A percentile compares a stretch with the other conserved stretches of the same genome.
These are phyloP conservation scores for Potentilla sterilis DNA, from an alignment of 306 rosid species.

Conservation along the genomic window DNA sequence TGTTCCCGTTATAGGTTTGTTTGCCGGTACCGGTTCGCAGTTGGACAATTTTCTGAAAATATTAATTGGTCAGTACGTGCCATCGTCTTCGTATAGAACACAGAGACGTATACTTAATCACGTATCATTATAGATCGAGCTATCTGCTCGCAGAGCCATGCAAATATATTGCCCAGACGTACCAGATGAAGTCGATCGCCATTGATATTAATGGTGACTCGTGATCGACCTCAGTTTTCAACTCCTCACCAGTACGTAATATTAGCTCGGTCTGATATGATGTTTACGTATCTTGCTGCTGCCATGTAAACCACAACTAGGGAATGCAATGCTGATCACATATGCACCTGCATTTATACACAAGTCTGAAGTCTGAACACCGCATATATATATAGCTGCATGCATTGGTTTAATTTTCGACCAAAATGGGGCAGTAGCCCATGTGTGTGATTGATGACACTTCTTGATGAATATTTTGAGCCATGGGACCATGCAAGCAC, in stretches of 20 bases:
- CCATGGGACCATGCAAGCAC: neutral
- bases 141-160: neutral
- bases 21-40: neutral
- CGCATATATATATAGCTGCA: neutral
- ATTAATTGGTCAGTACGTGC: neutral
- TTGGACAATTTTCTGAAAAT: neutral
- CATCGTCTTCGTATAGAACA: neutral
- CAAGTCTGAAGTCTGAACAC: neutral
- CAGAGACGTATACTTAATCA: neutral
- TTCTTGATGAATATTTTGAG: neutral
- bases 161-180: neutral
- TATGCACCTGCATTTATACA: neutral
- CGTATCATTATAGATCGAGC: neutral
- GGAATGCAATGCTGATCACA: neutral
- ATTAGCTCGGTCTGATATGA: neutral
- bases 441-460: neutral
- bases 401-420: neutral
- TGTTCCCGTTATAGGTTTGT: neutral
- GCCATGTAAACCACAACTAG: constrained; percentile 11
- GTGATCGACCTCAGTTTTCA: neutral
- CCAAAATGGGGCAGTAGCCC: neutral
- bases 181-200: neutral
- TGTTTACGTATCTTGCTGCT: neutral
- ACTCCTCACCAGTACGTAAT: neutral
- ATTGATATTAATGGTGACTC: neutral